These are phyloP conservation scores for Eucalyptus shirleyi DNA, from an alignment of 345 rosid genomes.

Conservation along the genomic window DNA sequence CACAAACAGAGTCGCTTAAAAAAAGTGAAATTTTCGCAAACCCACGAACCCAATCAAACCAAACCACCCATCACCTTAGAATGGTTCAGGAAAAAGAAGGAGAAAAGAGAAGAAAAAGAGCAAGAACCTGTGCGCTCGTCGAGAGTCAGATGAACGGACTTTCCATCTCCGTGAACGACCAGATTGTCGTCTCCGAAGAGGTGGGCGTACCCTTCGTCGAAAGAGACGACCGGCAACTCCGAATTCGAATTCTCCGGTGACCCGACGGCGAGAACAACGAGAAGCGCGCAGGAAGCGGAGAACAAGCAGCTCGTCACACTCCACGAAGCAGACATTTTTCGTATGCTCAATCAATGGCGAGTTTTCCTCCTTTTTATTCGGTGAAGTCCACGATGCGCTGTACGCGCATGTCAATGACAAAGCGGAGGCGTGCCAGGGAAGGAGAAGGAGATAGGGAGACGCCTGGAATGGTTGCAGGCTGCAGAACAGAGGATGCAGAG, in stretches of 20 bases:
- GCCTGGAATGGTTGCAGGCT: not conserved
- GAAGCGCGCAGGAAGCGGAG: constrained; percentile 12
- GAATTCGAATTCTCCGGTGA: not conserved
- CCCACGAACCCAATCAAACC: not conserved
- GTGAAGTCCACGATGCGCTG: not conserved
- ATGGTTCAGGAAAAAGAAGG: not conserved
- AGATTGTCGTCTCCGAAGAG: constrained; percentile 85
- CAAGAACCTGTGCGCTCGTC: constrained; percentile 79
- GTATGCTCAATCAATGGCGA: not conserved
- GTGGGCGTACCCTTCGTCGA: constrained; percentile 85
- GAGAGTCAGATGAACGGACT: constrained; percentile 69
- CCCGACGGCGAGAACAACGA: constrained; percentile 38
- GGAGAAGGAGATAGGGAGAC: not conserved
- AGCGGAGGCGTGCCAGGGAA: not conserved
- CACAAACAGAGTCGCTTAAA: not conserved
- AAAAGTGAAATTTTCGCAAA: not conserved
- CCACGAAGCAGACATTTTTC: constrained; percentile 17
- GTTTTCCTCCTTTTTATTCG: not conserved
- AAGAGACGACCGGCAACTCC: constrained; percentile 41
- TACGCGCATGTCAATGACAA: not conserved
- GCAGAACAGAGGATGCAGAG: not conserved
- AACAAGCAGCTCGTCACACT: constrained; percentile 1
- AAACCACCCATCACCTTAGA: not conserved
- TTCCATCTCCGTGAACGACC: constrained; percentile 60
- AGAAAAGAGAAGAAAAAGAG: too few species aligned